Evolutionary conservation across 2,329 filamentous ascomycete species (phyloP).

Genomic region (Mycogone perniciosa): DNA sequence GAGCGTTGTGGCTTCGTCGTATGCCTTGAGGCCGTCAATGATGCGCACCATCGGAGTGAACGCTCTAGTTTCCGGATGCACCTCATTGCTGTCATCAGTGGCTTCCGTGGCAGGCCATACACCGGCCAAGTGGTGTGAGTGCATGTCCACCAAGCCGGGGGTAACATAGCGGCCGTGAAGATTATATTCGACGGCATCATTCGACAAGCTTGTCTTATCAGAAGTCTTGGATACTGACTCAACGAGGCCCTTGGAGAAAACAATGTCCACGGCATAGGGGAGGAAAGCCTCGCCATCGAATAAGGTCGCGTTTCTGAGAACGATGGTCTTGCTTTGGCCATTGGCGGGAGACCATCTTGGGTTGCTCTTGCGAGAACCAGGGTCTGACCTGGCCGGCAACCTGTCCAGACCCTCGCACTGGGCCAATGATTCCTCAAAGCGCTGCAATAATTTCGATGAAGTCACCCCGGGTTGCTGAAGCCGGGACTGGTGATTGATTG

Average conservation of each 20-base stretch:
- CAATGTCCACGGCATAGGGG: conserved; percentile 25
- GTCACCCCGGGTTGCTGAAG: background rate
- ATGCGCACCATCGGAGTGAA: conserved; percentile 5
- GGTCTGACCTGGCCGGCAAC: conserved; percentile 2
- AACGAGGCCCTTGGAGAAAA: conserved; percentile 9
- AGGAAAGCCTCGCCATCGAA: conserved; percentile 36
- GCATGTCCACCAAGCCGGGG: conserved; percentile 40
- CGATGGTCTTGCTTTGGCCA: conserved; percentile 31
- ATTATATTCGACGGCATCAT: conserved; percentile 21
- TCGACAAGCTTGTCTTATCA: background rate
- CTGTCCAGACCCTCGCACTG: conserved; percentile 3
- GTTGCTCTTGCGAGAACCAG: conserved; percentile 21
- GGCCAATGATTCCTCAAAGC: conserved; percentile 7
- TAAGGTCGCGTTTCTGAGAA: conserved; percentile 36
- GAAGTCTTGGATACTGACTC: conserved; percentile 6
- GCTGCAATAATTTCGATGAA: conserved; percentile 4
- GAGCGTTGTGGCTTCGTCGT: conserved; percentile 31
- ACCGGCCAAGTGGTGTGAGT: conserved; percentile 34
- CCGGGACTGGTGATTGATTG: conserved; percentile 3
- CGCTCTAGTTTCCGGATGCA: conserved; percentile 18
- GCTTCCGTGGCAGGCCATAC: conserved; percentile 28
- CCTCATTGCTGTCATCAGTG: conserved; percentile 32
- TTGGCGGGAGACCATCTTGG: conserved; percentile 33
- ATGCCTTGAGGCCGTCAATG: conserved; percentile 34
- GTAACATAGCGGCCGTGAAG: conserved; percentile 35